These are phyloP conservation scores for Cytospora piceae DNA, from an alignment of 2,329 filamentous ascomycete species.

Conservation along the genomic window DNA sequence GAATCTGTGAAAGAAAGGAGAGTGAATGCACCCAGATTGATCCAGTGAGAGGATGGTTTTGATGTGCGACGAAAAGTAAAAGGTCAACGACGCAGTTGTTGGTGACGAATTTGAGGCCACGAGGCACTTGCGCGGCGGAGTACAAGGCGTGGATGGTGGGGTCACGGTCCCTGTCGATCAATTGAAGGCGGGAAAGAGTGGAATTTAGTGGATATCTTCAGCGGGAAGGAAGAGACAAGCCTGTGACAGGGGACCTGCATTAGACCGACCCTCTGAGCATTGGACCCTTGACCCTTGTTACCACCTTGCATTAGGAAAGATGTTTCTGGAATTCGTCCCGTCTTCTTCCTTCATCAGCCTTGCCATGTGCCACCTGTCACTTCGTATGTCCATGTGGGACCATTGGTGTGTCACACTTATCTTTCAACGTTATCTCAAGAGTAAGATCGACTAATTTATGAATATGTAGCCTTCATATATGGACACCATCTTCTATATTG, in stretches of 20 bases:
- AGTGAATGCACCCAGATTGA: constrained; percentile 1
- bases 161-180: neutral
- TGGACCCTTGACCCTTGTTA: neutral
- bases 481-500: no score
- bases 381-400: neutral
- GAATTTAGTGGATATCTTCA: neutral
- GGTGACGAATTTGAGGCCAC: constrained; percentile 19
- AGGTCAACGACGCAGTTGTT: neutral
- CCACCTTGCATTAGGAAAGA: neutral
- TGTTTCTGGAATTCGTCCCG: neutral
- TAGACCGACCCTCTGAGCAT: neutral
- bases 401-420: neutral
- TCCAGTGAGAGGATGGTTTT: neutral
- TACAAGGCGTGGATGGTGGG: neutral
- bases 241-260: neutral
- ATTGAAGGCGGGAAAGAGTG: neutral
- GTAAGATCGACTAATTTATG: neutral
- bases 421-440: neutral
- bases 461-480: no score
- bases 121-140: constrained; percentile 19
- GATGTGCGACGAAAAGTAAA: constrained; percentile 7
- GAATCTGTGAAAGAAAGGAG: neutral
- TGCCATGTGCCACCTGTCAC: neutral
- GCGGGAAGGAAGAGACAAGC: constrained; percentile 2
- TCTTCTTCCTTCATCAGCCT: neutral